Conservation (phyloP, 257 asterid species). For the Scutellaria barbata region DNA sequence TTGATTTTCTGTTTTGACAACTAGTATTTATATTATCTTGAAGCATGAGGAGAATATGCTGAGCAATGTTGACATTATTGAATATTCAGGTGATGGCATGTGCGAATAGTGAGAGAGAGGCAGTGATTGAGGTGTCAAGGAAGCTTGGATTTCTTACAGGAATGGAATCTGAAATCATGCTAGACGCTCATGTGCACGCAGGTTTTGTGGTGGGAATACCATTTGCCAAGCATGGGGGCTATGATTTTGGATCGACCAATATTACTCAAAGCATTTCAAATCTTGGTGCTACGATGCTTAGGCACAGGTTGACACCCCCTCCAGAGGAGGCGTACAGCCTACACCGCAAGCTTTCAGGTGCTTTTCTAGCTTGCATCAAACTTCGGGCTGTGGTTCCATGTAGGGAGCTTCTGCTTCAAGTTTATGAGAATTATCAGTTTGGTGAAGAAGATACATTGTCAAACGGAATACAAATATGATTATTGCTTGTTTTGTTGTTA, state of each 20-base stretch:
- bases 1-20: not conserved
- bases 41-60: conserved; percentile 23
- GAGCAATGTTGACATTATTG: conserved; percentile 20
- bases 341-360: conserved; percentile 95
- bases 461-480: not conserved
- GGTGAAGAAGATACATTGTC: conserved; percentile 41
- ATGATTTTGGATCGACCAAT: conserved; percentile 80
- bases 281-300: conserved; percentile 90
- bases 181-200: conserved; percentile 93
- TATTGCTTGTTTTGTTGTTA: not conserved
- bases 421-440: conserved; percentile 57
- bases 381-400: conserved; percentile 94
- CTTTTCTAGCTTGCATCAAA: conserved; percentile 97
- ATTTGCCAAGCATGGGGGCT: conserved; percentile 75
- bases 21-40: not conserved
- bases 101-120: conserved; percentile 73
- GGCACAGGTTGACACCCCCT: conserved; percentile 94
- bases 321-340: conserved; percentile 98
- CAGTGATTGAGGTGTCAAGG: conserved; percentile 83
- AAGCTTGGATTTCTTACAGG: conserved; percentile 96
- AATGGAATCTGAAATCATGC: conserved; percentile 81
- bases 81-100: conserved; percentile 79
- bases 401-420: conserved; percentile 70
- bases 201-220: conserved; percentile 95
- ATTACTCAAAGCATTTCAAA: conserved; percentile 77